Conservation (phyloP, 208 protist genomes). For the Trypanosoma melophagium region DNA sequence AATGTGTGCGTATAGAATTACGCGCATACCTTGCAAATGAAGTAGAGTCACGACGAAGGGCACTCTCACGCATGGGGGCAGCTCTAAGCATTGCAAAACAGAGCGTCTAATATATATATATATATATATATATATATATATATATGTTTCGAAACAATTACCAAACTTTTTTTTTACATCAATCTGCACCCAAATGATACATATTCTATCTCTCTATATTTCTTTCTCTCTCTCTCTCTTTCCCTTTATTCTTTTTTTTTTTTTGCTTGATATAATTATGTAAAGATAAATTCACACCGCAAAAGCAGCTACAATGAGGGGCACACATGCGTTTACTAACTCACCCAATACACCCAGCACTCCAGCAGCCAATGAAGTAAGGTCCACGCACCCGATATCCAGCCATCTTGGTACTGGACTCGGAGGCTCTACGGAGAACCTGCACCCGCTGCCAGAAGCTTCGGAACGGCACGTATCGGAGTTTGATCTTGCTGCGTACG, state of each 20-base stretch:
- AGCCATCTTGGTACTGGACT: slow-evolving; percentile 55
- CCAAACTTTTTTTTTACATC: no score
- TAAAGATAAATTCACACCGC: not conserved
- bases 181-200: not conserved
- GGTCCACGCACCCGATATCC: slow-evolving; percentile 26
- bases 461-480: slow-evolving; percentile 46
- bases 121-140: no score
- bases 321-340: not conserved
- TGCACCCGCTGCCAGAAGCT: slow-evolving; percentile 9
- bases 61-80: slow-evolving; percentile 50
- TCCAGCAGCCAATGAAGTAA: slow-evolving; percentile 42
- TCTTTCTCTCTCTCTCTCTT: not conserved
- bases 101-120: slow-evolving; percentile 1
- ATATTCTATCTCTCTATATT: not conserved
- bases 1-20: slow-evolving; percentile 54
- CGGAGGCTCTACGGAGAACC: not conserved
- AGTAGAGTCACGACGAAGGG: slow-evolving; percentile 36
- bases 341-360: slow-evolving; percentile 22
- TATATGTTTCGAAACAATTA: no score
- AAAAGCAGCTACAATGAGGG: not conserved
- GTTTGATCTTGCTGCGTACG: slow-evolving; percentile 82
- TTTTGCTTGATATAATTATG: not conserved
- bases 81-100: slow-evolving; percentile 37
- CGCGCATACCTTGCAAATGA: slow-evolving; percentile 50
- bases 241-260: not conserved